phyloP scores from a whole-genome alignment of 805 yeast species.

The Scheffersomyces stipitis region DNA sequence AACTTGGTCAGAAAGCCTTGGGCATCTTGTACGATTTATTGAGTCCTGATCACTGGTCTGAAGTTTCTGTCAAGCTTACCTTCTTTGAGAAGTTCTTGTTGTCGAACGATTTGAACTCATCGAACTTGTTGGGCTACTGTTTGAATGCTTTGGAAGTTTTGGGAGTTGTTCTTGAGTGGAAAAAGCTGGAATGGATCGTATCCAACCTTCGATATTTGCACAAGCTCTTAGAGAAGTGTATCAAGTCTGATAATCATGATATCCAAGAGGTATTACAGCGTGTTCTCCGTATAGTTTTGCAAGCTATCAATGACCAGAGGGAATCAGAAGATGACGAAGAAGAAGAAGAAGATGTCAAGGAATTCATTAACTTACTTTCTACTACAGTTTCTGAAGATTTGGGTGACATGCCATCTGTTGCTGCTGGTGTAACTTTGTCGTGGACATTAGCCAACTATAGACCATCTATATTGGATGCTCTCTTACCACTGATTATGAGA shows the following conservation, averaged over 20 bases:
- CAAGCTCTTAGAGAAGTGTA: constrained; percentile 72
- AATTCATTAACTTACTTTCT: constrained; percentile 60
- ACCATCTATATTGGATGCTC: constrained; percentile 72
- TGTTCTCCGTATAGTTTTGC: constrained; percentile 66
- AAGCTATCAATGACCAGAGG: constrained; percentile 55
- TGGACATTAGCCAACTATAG: constrained; percentile 79
- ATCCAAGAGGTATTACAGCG: constrained; percentile 82
- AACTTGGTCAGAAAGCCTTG: constrained; percentile 77
- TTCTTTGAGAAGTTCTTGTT: constrained; percentile 87
- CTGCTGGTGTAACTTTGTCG: constrained; percentile 81
- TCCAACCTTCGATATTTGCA: constrained; percentile 69
- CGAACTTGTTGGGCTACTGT: constrained; percentile 72
- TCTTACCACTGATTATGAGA: constrained; percentile 76
- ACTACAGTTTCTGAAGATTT: constrained; percentile 79
- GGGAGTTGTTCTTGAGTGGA: constrained; percentile 78
- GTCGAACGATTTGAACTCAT: constrained; percentile 70
- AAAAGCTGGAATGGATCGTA: constrained; percentile 74
- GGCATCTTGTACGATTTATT: constrained; percentile 73
- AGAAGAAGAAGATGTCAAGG: constrained; percentile 60
- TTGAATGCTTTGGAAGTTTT: constrained; percentile 90
- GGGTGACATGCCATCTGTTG: constrained; percentile 68
- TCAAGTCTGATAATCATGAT: constrained; percentile 80
- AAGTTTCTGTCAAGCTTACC: constrained; percentile 79
- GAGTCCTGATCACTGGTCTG: constrained; percentile 79
- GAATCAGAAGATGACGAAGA: constrained; percentile 43